These are phyloP conservation scores for Casuarina equisetifolia DNA, from an alignment of 306 rosid species.

Conservation along the genomic window DNA sequence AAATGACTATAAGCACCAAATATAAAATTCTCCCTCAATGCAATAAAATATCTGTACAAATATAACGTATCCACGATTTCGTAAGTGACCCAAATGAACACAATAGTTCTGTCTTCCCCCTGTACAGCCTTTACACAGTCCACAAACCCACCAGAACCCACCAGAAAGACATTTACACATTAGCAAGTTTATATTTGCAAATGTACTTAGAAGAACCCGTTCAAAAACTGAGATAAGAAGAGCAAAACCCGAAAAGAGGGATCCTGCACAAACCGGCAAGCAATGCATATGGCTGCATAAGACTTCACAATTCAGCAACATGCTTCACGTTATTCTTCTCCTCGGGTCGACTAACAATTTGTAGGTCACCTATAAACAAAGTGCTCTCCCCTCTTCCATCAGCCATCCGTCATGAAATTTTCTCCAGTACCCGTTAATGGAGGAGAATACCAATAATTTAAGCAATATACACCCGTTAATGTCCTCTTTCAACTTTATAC, in stretches of 20 bases:
- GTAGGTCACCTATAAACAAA: slow-evolving; percentile 55
- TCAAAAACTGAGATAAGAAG: slow-evolving; percentile 28
- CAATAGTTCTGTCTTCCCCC: slow-evolving; percentile 13
- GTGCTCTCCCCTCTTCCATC: slow-evolving; percentile 42
- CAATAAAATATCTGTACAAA: slow-evolving; percentile 26
- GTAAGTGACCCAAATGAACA: slow-evolving; percentile 4
- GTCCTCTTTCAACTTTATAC: slow-evolving; percentile 58
- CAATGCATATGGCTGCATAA: slow-evolving; percentile 48
- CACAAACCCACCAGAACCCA: slow-evolving; percentile 20
- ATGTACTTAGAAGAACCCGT: slow-evolving; percentile 38
- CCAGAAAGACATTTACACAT: slow-evolving; percentile 34
- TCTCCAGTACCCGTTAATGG: slow-evolving; percentile 33
- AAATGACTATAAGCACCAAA: no score
- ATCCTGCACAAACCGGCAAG: slow-evolving; percentile 48
- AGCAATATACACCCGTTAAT: slow-evolving; percentile 3
- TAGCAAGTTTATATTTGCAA: slow-evolving; percentile 41
- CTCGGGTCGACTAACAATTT: slow-evolving; percentile 49
- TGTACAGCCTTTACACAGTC: slow-evolving; percentile 43
- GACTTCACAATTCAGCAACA: slow-evolving; percentile 49
- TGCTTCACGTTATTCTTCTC: slow-evolving; percentile 61
- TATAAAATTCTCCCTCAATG: not conserved
- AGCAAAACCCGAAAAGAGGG: slow-evolving; percentile 39
- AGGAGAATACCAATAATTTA: slow-evolving; percentile 17
- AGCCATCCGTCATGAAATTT: slow-evolving; percentile 34
- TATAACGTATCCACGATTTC: slow-evolving; percentile 22